These are phyloP conservation scores for Symbiodinium natans DNA, from an alignment of 73 alveolate genomes.

Conservation along the genomic window DNA sequence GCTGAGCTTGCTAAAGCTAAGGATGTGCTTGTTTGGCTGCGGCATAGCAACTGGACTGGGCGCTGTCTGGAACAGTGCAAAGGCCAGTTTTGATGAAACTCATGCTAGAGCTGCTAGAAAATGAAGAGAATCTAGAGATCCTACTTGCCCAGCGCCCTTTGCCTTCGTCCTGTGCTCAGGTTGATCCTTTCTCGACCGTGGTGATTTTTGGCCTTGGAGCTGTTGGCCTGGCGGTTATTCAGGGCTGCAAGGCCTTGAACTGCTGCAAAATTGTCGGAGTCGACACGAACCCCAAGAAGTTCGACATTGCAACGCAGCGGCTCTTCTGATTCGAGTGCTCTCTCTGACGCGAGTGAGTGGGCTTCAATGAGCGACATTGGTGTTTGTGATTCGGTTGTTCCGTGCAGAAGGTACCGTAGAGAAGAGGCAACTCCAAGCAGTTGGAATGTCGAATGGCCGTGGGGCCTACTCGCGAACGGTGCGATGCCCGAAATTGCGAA, in stretches of 20 bases:
- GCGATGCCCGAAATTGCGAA: too few species aligned
- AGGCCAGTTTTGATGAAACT: not conserved
- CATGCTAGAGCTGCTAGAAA: too few species aligned
- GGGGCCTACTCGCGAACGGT: too few species aligned
- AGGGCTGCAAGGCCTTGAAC: conserved; percentile 93
- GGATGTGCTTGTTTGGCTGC: conserved; percentile 97
- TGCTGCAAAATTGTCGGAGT: conserved; percentile 35
- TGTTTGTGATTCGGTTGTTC: too few species aligned
- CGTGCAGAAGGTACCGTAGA: too few species aligned
- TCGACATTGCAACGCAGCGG: conserved; percentile 45
- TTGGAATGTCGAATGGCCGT: too few species aligned
- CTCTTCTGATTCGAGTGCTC: not conserved
- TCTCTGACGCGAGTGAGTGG: too few species aligned
- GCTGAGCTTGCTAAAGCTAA: conserved; percentile 61
- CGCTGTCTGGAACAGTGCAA: conserved; percentile 96
- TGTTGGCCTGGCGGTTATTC: conserved; percentile 98
- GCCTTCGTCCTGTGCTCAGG: conserved; percentile 67
- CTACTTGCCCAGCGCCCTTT: too few species aligned
- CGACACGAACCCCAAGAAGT: conserved; percentile 90
- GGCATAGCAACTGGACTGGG: conserved; percentile 98
- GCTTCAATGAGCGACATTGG: too few species aligned
- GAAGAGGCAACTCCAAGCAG: too few species aligned
- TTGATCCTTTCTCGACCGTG: conserved; percentile 97
- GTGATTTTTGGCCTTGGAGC: conserved; percentile 99
- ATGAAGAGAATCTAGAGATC: too few species aligned